These are phyloP conservation scores for Cinnamomum micranthum DNA, from an alignment of 164 flowering plant species.

Conservation along the genomic window DNA sequence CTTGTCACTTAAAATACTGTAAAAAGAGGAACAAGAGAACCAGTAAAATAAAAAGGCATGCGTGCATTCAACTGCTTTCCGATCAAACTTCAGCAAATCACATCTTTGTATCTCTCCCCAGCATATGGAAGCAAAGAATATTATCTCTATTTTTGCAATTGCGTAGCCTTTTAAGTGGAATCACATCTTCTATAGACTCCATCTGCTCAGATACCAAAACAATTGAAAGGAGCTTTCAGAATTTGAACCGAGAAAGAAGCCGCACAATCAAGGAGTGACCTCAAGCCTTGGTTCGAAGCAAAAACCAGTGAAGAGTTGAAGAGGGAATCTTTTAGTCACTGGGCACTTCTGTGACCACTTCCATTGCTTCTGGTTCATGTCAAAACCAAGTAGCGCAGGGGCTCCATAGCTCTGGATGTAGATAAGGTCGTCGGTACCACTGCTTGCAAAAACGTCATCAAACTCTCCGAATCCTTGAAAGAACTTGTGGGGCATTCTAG, in stretches of 20 bases:
- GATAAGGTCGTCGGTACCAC: slow-evolving; percentile 66
- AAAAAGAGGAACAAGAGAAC: no score
- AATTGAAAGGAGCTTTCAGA: slow-evolving; percentile 1
- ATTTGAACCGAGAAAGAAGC: background rate
- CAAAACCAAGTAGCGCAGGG: slow-evolving; percentile 69
- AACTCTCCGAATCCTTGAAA: slow-evolving; percentile 96
- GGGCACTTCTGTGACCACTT: slow-evolving; percentile 92
- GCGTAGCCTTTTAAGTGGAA: background rate
- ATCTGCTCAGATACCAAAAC: slow-evolving; percentile 1
- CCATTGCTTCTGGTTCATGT: slow-evolving; percentile 69
- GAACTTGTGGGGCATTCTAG: slow-evolving; percentile 78
- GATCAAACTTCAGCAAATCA: background rate
- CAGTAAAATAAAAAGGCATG: no score
- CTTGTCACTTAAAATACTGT: no score
- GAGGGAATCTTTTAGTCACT: slow-evolving; percentile 78
- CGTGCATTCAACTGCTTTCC: background rate
- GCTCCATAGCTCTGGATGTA: slow-evolving; percentile 93
- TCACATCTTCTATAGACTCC: background rate
- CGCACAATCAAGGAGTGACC: slow-evolving; percentile 38
- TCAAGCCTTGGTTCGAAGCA: slow-evolving; percentile 91
- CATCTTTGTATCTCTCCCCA: background rate
- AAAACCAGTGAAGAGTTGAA: slow-evolving; percentile 93
- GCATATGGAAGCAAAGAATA: background rate
- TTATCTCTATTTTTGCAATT: background rate
- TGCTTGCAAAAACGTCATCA: slow-evolving; percentile 89